Evolutionary conservation across 2,329 filamentous ascomycete species (phyloP).

Genomic region (Penicillium olsonii): DNA sequence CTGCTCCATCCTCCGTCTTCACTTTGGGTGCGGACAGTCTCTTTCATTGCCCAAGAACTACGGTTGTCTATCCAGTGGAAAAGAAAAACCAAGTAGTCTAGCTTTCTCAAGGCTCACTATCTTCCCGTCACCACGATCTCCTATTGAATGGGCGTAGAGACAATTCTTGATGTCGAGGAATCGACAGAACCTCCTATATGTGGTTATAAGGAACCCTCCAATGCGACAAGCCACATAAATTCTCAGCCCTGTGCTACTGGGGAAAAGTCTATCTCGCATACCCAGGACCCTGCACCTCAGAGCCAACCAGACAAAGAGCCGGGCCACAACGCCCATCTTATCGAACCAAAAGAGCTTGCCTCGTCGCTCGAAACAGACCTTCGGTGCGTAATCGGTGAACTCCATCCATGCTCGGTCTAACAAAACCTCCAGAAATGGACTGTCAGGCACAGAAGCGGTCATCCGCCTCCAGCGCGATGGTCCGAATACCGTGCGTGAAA

Average conservation of each 20-base stretch:
- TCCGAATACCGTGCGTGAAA: slow-evolving; percentile 69
- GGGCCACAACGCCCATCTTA: slow-evolving; percentile 14
- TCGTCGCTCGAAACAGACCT: slow-evolving; percentile 18
- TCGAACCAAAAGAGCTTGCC: slow-evolving; percentile 15
- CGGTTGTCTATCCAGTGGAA: neutral
- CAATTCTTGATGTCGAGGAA: slow-evolving; percentile 43
- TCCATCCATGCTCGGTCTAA: neutral
- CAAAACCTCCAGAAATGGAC: slow-evolving; percentile 54
- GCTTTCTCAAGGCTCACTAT: neutral
- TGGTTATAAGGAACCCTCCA: slow-evolving; percentile 31
- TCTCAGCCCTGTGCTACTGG: slow-evolving; percentile 12
- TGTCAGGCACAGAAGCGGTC: slow-evolving; percentile 63
- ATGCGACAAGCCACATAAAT: slow-evolving; percentile 19
- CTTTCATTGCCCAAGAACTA: neutral
- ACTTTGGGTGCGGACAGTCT: neutral
- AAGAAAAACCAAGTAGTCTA: slow-evolving; percentile 4
- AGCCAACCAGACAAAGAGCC: slow-evolving; percentile 1
- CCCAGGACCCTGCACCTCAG: slow-evolving; percentile 6
- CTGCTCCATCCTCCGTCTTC: neutral
- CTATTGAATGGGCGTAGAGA: slow-evolving; percentile 46
- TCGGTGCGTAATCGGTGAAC: slow-evolving; percentile 9
- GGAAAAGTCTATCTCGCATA: slow-evolving; percentile 17
- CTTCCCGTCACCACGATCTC: slow-evolving; percentile 1
- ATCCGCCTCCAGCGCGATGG: slow-evolving; percentile 67
- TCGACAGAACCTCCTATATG: slow-evolving; percentile 44